Base-by-base conservation (phyloP, 2,329 filamentous ascomycete genomes). In the Colletotrichum orchidophilum region DNA sequence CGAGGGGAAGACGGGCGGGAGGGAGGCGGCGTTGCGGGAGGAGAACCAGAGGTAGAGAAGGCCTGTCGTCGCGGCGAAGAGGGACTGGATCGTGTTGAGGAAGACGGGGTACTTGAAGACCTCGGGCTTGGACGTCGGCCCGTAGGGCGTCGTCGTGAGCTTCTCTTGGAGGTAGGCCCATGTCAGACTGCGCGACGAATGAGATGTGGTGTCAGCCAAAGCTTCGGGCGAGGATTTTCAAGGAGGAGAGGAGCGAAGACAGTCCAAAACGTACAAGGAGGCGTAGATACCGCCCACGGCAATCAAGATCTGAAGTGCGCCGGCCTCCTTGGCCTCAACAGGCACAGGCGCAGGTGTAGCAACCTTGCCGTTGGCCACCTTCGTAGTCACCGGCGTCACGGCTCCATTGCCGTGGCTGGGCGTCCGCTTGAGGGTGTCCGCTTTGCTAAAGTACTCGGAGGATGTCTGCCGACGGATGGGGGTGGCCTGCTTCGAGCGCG, bases 101-200 rank as follows among this genome's bases (percentile, higher is more conserved):
- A 98, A 96, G 78, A 99, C 92, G 66, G 96, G 93, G 82, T 95
- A 98, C 75, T 93, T 94, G 88, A 97, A 99, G 76, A 94, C 91
- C 80, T 97, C 92, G 53, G 89, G 90, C 33, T 87, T 82, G 64
- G 87, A 81, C 5, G 85, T 79, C 26, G 91, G 83, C 70, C 93
- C 93, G 82, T 98, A 96, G 8, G 91, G 88, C 12, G 95, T 98
- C 15, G 96, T 99, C 31, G 96, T 98, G 78, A 99, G 94, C 77
- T 96, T 95, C 83, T 99, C 96, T 87, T 99, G 96, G 72, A 99
- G 92, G 75, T 97, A 92, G 27, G 94, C 96, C 96, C 96, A 99
- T 39, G 95, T 97, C 63, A 99, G 85, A 84, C 96, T 95, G 72
- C 11, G 50, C 12, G 31, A n/a, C n/a, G n/a, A n/a, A n/a, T n/a